phyloP scores from a whole-genome alignment of 2,329 filamentous ascomycete genomes.

The Hypoxylon rubiginosum region DNA sequence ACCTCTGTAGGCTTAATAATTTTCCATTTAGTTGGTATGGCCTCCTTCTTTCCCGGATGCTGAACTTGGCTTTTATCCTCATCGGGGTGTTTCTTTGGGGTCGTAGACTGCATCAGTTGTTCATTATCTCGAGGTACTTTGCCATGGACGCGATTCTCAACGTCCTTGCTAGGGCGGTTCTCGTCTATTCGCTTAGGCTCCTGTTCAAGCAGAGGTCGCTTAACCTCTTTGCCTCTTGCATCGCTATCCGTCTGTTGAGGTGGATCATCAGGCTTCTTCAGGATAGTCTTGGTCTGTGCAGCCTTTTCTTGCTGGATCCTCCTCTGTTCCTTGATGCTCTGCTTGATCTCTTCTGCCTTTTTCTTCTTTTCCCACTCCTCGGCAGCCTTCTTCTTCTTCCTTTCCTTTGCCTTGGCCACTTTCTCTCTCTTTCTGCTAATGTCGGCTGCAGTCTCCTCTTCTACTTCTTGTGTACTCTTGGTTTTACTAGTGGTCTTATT shows the following conservation, averaged over 20 bases:
- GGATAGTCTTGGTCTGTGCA: background rate
- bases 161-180: background rate
- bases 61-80: slow-evolving; percentile 31
- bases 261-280: background rate
- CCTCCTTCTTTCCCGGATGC: background rate
- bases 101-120: background rate
- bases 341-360: slow-evolving; percentile 13
- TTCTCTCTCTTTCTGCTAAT: slow-evolving; percentile 10
- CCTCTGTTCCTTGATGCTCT: slow-evolving; percentile 22
- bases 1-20: background rate
- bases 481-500: background rate
- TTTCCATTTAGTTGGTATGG: no score
- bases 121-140: background rate
- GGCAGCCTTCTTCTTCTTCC: slow-evolving; percentile 9
- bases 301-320: slow-evolving; percentile 22
- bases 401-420: slow-evolving; percentile 13
- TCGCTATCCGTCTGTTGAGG: background rate
- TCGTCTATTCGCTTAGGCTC: background rate
- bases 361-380: slow-evolving; percentile 18
- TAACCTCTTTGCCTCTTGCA: background rate
- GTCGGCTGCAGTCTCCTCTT: background rate
- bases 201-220: background rate
- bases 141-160: background rate
- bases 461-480: background rate
- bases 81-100: slow-evolving; percentile 27